phyloP scores from a whole-genome alignment of 768 basidiomycete genomes.

The Pulveroboletus sp. region DNA sequence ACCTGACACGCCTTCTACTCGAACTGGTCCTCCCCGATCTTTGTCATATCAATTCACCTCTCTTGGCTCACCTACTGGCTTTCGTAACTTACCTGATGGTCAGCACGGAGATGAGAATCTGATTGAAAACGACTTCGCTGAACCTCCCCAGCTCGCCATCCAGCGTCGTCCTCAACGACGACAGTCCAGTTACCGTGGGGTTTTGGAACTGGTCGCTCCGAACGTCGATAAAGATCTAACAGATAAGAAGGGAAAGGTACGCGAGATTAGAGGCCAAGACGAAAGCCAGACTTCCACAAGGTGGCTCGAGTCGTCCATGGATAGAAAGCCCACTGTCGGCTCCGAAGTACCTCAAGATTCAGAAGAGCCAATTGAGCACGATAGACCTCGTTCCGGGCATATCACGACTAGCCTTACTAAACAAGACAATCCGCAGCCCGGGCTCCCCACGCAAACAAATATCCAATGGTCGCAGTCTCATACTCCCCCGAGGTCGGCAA shows the following conservation, averaged over 20 bases:
- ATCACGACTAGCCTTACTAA: not conserved
- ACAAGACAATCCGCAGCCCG: slow-evolving; percentile 4
- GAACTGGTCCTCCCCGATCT: slow-evolving; percentile 73
- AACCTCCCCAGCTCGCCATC: slow-evolving; percentile 33
- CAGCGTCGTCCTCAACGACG: slow-evolving; percentile 15
- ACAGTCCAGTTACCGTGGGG: slow-evolving; percentile 57
- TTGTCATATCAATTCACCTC: slow-evolving; percentile 61
- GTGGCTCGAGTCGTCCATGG: slow-evolving; percentile 51
- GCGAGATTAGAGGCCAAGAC: slow-evolving; percentile 44
- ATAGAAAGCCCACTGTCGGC: slow-evolving; percentile 38
- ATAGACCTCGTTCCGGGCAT: slow-evolving; percentile 16
- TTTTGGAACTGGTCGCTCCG: slow-evolving; percentile 42
- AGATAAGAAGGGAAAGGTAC: slow-evolving; percentile 53
- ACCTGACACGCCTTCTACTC: slow-evolving; percentile 49
- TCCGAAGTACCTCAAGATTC: slow-evolving; percentile 26
- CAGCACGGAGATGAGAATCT: slow-evolving; percentile 24
- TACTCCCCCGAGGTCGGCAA: slow-evolving; percentile 22
- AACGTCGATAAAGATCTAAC: slow-evolving; percentile 32
- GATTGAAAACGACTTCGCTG: slow-evolving; percentile 31
- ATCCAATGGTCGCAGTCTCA: slow-evolving; percentile 25
- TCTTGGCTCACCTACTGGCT: slow-evolving; percentile 37
- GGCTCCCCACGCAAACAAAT: slow-evolving; percentile 1
- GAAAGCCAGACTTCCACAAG: slow-evolving; percentile 51
- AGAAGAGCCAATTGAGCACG: slow-evolving; percentile 21
- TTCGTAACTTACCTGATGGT: slow-evolving; percentile 22